Conservation (phyloP, 1,139 yeast species). For the Scheffersomyces segobiensis region DNA sequence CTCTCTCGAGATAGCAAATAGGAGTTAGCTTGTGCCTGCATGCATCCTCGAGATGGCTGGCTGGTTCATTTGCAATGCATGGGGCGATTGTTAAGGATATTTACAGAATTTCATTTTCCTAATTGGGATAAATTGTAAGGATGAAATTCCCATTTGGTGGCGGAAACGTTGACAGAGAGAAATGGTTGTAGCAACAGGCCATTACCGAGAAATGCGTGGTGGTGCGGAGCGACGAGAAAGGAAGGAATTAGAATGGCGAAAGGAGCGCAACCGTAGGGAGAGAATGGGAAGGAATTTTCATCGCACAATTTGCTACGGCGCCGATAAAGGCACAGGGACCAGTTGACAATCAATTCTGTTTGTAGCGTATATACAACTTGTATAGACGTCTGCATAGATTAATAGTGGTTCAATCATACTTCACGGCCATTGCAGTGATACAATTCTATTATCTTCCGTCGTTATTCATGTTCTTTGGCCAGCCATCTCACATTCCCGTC, state of each 20-base stretch:
- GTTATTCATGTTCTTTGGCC: neutral
- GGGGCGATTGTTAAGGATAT: neutral
- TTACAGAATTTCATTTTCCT: conserved; percentile 10
- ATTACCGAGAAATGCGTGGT: neutral
- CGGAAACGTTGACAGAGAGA: neutral
- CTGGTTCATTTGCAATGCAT: conserved; percentile 1
- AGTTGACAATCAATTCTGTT: too few species aligned
- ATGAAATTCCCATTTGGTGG: neutral
- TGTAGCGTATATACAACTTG: too few species aligned
- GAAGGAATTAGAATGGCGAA: neutral
- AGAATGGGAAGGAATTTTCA: neutral
- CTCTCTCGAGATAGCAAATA: neutral
- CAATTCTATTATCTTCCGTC: neutral
- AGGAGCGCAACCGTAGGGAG: neutral
- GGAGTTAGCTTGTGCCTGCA: neutral
- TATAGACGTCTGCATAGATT: too few species aligned
- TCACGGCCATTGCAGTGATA: neutral
- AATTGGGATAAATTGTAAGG: conserved; percentile 4
- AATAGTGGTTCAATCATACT: too few species aligned
- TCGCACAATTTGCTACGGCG: neutral
- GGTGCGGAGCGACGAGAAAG: neutral
- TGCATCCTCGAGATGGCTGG: conserved; percentile 6
- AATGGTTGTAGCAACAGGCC: neutral
- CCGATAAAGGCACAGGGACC: neutral
- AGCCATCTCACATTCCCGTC: neutral